These are phyloP conservation scores for Phytophthora pisi DNA, from an alignment of 352 stramenopile species.

Conservation along the genomic window DNA sequence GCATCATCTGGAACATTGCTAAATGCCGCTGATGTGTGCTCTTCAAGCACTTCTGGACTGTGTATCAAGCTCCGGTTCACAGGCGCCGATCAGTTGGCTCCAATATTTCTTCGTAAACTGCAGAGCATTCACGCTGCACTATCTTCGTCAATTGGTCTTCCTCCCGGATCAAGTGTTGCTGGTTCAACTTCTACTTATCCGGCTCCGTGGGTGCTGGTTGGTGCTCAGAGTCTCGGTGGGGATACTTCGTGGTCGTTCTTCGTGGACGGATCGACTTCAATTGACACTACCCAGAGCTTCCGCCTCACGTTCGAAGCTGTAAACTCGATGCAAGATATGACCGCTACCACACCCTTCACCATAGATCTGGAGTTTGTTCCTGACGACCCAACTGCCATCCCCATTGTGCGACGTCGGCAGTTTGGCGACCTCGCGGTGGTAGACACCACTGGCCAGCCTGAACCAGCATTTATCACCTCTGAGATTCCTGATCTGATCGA, in stretches of 20 bases:
- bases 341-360: constrained; percentile 1
- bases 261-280: not conserved
- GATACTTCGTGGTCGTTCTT: constrained; percentile 14
- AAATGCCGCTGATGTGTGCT: constrained; percentile 3
- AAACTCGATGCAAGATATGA: constrained; percentile 17
- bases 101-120: constrained; percentile 24
- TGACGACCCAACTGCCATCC: not conserved
- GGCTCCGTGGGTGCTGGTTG: constrained; percentile 19
- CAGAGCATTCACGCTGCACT: constrained; percentile 3
- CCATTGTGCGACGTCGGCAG: constrained; percentile 9
- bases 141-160: constrained; percentile 13
- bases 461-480: constrained; percentile 15
- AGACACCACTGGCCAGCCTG: constrained; percentile 2
- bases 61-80: constrained; percentile 20
- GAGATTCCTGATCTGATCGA: constrained; percentile 5
- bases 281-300: constrained; percentile 1
- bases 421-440: constrained; percentile 10
- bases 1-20: constrained; percentile 2
- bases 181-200: constrained; percentile 7
- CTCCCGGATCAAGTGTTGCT: not conserved
- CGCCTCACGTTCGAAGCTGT: constrained; percentile 13
- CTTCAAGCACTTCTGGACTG: constrained; percentile 1
- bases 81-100: not conserved
- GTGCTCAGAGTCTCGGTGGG: not conserved
- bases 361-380: constrained; percentile 17